Evolutionary conservation across 176 grass and related monocot species (phyloP).

Genomic region (Miscanthus lutarioriparius): DNA sequence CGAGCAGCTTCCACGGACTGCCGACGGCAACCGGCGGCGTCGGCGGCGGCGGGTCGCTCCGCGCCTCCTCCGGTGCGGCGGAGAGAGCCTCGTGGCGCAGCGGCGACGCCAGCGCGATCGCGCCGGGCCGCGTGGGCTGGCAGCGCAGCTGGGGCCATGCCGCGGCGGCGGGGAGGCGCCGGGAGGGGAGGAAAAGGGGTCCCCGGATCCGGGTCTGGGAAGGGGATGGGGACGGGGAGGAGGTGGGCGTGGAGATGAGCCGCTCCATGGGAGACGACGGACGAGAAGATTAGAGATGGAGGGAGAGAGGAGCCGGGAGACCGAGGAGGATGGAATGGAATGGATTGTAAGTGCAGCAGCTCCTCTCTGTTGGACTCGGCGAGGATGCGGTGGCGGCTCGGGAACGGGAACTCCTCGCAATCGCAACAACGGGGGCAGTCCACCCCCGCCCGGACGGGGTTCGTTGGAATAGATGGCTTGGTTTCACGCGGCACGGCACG

Average conservation of each 20-base stretch:
- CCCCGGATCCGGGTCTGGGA: slow-evolving; percentile 30
- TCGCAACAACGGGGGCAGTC: background rate
- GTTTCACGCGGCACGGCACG: background rate
- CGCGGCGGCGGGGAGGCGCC: slow-evolving; percentile 7
- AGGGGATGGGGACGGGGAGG: background rate
- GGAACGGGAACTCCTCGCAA: background rate
- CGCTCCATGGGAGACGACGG: slow-evolving; percentile 47
- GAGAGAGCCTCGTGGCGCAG: slow-evolving; percentile 8
- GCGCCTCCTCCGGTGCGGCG: background rate
- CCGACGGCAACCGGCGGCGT: background rate
- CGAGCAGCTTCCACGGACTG: slow-evolving; percentile 27
- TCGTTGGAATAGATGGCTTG: too few relatives aligned
- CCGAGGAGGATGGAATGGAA: background rate
- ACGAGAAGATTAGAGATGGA: background rate
- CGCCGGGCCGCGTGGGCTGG: background rate
- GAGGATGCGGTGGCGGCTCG: slow-evolving; percentile 8
- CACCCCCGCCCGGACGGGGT: background rate
- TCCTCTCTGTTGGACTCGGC: background rate
- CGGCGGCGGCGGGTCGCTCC: background rate
- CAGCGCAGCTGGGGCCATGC: slow-evolving; percentile 17
- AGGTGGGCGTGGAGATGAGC: slow-evolving; percentile 50
- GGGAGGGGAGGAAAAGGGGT: slow-evolving; percentile 15
- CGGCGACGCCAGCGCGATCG: slow-evolving; percentile 17
- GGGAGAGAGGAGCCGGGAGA: background rate
- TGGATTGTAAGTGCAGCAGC: background rate